Evolutionary conservation across 2,329 filamentous ascomycete species (phyloP), one percentile per base, ranked within the genome.

Genomic region (Bipolaris victoriae): DNA sequence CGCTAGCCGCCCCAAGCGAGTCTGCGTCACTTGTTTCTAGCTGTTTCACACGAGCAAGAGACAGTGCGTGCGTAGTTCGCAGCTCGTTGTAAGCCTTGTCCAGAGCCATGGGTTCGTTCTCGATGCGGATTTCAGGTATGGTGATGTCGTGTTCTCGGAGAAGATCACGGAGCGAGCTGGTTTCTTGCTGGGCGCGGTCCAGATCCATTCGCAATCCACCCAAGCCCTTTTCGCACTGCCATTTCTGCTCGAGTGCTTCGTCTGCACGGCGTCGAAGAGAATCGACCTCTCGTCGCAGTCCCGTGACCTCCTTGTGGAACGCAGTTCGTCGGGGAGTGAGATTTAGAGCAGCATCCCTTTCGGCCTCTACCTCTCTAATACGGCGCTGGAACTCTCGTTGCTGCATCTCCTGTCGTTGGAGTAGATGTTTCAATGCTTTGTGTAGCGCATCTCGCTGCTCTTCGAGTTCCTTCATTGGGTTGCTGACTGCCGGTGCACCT

Each of bases 171-270:
- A 99, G 83, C n/a, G 90, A 90, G 39, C 86, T 82, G 29, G 96
- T 96, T 78, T 99, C 95, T 74, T 95, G 90, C 76, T 97, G 92
- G 24, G 95, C 93, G 61, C 93, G 90, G 76, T 98, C 95, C 40
- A 99, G 86, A 72, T 98, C 94, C 90, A 97, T 97, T 80, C 97
- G 96, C 55, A 98, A 80, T 53, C 93, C 92, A 50, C 87, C 85
- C 1, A 98, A 81, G 16, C 92, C 92, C 78, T 96, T 96, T 78
- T 97, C 94, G 60, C 93, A 94, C 73, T 96, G 90, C 89, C 91
- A 98, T 77, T 98, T 98, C 70, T 96, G 91, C 71, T 97, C 92
- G 13, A 98, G 84, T 15, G 94, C 94, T 63, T 98, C 94, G 68
- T 99, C 94, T 29, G 94, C 94, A 52, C 95, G 88, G 60, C 89